Evolutionary conservation across 495 filamentous ascomycete genomes (phyloP), one percentile per base, ranked within the genome.

Genomic region (Podospora tetraspora): DNA sequence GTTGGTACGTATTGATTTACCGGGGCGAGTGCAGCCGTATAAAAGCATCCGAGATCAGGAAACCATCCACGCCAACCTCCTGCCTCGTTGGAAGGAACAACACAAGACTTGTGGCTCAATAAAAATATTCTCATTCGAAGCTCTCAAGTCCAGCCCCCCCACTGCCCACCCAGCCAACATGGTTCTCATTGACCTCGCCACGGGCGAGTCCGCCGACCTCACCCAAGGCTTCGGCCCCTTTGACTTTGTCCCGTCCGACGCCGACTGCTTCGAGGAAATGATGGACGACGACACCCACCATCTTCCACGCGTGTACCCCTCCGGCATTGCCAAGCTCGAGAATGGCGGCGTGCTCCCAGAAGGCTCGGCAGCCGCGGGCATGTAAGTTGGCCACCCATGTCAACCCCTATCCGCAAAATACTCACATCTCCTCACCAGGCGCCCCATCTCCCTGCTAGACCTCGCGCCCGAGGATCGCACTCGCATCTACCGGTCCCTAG

Each of bases 141-240:
- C 7, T 19, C 34, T 6, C 13, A 16, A 30, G 34, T n/a, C 5
- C 19, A 52, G 7, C 37, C 37, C 6, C 6, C 12, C 32, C 6
- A 63, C 37, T 13, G 12, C 8, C 24, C n/a, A 57, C 16, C 4
- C 25, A 57, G 34, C 32, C 62, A 34, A 56, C 56, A 62, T 62
- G 9, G 56, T 29, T 30, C 23, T 19, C 34, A 63, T 16, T 16
- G 7, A 57, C 12, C 57, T 63, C 58, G 57, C 16, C n/a, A 43
- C 13, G 57, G 57, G 23, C 34, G n/a, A 19, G 16, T 34, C 43
- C 16, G 43, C 19, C 58, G 27, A 67, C 57, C 65, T 30, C 37
- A 71, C 62, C 43, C 66, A 59, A 22, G 69, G 66, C 27, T 71
- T 71, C 37, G 69, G 65, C 13, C 61, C 69, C 13, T 71, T 71